Evolutionary conservation across 495 filamentous ascomycete species (phyloP), one percentile per base, ranked within the genome.

Genomic region (Xylaria bambusicola): DNA sequence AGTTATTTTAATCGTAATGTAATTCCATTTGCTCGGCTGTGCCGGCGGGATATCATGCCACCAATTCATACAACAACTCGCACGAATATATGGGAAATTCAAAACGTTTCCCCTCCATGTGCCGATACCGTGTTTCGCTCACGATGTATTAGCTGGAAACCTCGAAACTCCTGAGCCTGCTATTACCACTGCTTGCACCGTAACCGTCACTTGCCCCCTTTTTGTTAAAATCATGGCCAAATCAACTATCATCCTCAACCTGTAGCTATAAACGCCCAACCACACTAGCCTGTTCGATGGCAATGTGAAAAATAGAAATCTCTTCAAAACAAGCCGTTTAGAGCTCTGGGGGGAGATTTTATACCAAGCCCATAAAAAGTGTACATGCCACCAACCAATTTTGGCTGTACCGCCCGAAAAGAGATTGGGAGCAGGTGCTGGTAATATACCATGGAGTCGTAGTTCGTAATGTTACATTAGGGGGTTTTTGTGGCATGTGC

Each of bases 1-100:
- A 18, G 33, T 47, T 18, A 6, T 35, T 5, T 49, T 31, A 10
- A 31, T 56, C 53, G 20, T 45, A 55, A 56, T 29, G 44, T 26
- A 61, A 61, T 61, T 56, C 50, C 57, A 49, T 49, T 64, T 64
- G 61, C 68, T 66, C 68, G 68, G 68, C 59, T 63, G 52, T 62
- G 68, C 68, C 68, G 68, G 68, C 65, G 65, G 68, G 68, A 70
- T 70, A 70, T 70, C 68, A 68, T 64, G 53, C 45, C 64, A 67
- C 60, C 65, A 68, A 61, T 23, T 24, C 60, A 61, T 20, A 52
- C 24, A 60, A 46, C 48, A 44, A 47, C 62, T 56, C 15, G 42
- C 60, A 38, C 61, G 63, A 68, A 67, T 63, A 62, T 58, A 62
- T 42, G 50, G 5, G 17, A 46, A 45, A 44, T 12, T 41, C 33